phyloP scores from a whole-genome alignment of 2,329 filamentous ascomycete species.

The Alternaria incomplexa region DNA sequence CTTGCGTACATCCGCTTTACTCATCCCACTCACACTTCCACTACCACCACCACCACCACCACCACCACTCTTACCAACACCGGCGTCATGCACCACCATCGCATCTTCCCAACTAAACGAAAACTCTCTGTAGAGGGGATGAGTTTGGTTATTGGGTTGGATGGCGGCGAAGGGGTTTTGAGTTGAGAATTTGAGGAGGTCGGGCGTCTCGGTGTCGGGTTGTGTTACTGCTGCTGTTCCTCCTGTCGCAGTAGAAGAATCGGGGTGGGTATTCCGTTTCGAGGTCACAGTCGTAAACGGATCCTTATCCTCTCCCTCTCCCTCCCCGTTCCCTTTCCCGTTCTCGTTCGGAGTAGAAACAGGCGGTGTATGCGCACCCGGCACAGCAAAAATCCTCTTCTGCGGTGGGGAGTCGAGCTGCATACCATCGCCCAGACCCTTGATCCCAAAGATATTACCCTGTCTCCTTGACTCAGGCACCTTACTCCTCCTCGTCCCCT shows the following conservation, averaged over 20 bases:
- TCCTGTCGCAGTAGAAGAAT: not conserved
- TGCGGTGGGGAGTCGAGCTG: not conserved
- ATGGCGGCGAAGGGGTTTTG: slow-evolving; percentile 36
- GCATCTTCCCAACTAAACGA: slow-evolving; percentile 41
- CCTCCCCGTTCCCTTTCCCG: slow-evolving; percentile 8
- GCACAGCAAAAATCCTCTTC: slow-evolving; percentile 18
- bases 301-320: slow-evolving; percentile 17
- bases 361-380: not conserved
- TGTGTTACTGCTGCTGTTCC: not conserved
- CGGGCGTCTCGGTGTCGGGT: slow-evolving; percentile 21
- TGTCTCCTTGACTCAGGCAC: slow-evolving; percentile 9
- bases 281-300: slow-evolving; percentile 34
- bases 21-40: slow-evolving; percentile 16
- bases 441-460: slow-evolving; percentile 41
- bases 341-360: not conserved
- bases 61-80: not conserved
- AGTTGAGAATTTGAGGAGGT: slow-evolving; percentile 35
- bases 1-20: slow-evolving; percentile 31
- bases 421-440: slow-evolving; percentile 21
- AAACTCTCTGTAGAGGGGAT: slow-evolving; percentile 38
- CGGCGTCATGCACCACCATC: slow-evolving; percentile 30
- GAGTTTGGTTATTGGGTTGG: slow-evolving; percentile 29
- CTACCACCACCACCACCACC: no score
- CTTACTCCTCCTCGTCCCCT: slow-evolving; percentile 20
- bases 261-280: slow-evolving; percentile 17